Percentiles rank a stretch among this genome's conserved stretches.
Evolutionary conservation across 352 stramenopile genomes (phyloP).

Genomic region (Phytophthora palmivora): DNA sequence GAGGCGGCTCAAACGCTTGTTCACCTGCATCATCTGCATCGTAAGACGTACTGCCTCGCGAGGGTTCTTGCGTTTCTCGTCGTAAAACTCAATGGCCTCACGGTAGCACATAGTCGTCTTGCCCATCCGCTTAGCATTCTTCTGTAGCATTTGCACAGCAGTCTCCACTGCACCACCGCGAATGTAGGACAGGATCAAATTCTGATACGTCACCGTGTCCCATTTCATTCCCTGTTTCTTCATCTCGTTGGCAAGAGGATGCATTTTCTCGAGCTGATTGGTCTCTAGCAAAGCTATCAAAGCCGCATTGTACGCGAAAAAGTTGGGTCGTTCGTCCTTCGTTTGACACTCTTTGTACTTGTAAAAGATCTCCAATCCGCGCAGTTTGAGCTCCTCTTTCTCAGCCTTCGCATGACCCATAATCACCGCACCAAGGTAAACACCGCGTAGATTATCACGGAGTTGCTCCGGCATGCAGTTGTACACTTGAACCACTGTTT

Average conservation of each 20-base stretch:
- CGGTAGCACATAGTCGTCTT: slow-evolving; percentile 80
- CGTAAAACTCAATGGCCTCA: slow-evolving; percentile 72
- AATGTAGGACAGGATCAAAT: slow-evolving; percentile 69
- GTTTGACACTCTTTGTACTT: slow-evolving; percentile 35
- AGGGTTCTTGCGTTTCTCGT: slow-evolving; percentile 66
- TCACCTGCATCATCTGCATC: slow-evolving; percentile 90
- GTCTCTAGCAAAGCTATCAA: slow-evolving; percentile 64
- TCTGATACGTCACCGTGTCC: slow-evolving; percentile 76
- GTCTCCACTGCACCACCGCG: slow-evolving; percentile 62
- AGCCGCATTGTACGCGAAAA: slow-evolving; percentile 78
- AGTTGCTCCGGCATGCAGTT: slow-evolving; percentile 57
- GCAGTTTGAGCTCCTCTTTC: slow-evolving; percentile 36
- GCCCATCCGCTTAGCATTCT: slow-evolving; percentile 74
- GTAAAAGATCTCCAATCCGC: slow-evolving; percentile 67
- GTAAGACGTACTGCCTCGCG: slow-evolving; percentile 69
- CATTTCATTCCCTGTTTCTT: slow-evolving; percentile 65
- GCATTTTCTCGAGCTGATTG: slow-evolving; percentile 63
- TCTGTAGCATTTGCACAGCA: slow-evolving; percentile 70
- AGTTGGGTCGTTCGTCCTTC: slow-evolving; percentile 55
- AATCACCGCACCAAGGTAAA: slow-evolving; percentile 75
- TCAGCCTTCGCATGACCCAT: slow-evolving; percentile 78
- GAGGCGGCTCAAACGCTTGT: slow-evolving; percentile 72
- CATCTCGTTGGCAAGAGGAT: slow-evolving; percentile 64
- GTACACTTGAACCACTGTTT: slow-evolving; percentile 69
- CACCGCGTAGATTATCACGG: slow-evolving; percentile 42